Conservation (phyloP, 2,329 filamentous ascomycete genomes). For the Westerdykella ornata region DNA sequence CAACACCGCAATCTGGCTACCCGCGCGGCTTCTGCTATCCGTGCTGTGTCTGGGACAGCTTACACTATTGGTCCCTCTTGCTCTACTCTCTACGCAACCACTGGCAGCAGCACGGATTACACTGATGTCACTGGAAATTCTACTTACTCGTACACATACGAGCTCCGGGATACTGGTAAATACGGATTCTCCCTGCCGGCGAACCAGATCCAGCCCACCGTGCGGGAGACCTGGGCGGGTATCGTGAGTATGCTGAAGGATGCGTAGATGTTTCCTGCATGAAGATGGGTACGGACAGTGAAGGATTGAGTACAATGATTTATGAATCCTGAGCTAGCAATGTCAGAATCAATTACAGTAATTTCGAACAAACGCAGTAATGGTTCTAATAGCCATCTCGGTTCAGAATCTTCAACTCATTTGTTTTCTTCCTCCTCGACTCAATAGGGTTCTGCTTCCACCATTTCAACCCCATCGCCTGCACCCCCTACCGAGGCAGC, state of each 20-base stretch:
- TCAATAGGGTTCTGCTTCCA: no score
- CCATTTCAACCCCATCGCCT: no score
- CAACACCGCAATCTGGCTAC: slow-evolving; percentile 47
- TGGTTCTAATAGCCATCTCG: no score
- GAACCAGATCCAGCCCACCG: slow-evolving; percentile 44
- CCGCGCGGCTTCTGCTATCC: slow-evolving; percentile 47
- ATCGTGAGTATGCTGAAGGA: slow-evolving; percentile 24
- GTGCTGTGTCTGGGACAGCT: slow-evolving; percentile 46
- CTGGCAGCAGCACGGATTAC: slow-evolving; percentile 42
- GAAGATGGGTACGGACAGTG: not conserved
- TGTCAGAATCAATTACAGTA: no score
- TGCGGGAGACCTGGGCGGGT: slow-evolving; percentile 44
- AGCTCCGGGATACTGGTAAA: slow-evolving; percentile 44
- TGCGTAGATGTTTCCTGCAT: slow-evolving; percentile 7
- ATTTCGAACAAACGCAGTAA: no score
- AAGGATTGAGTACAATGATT: no score
- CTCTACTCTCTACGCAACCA: slow-evolving; percentile 54
- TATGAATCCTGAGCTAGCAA: no score
- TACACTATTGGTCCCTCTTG: slow-evolving; percentile 48
- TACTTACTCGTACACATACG: slow-evolving; percentile 44
- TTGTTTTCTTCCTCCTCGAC: no score
- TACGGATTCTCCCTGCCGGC: slow-evolving; percentile 46
- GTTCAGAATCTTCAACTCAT: no score
- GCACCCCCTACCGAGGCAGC: no score
- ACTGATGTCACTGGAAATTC: slow-evolving; percentile 38